These are phyloP conservation scores for Tulasnella sp. DNA, from an alignment of 768 basidiomycete species.

Conservation along the genomic window DNA sequence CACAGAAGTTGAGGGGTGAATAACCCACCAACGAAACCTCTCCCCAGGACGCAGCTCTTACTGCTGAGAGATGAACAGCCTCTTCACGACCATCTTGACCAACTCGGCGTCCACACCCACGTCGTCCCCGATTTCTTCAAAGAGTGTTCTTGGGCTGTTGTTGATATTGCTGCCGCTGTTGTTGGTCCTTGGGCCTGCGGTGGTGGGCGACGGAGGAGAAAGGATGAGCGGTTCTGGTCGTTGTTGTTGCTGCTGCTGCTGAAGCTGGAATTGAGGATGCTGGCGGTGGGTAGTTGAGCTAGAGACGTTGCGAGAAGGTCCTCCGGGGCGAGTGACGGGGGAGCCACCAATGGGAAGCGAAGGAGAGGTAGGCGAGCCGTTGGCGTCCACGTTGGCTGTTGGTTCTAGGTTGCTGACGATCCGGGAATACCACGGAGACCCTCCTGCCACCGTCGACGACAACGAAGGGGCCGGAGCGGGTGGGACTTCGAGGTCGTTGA, in stretches of 20 bases:
- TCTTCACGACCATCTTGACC: constrained; percentile 67
- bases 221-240: not conserved
- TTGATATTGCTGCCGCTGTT: not conserved
- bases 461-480: not conserved
- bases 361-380: constrained; percentile 18
- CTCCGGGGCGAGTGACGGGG: not conserved
- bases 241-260: not conserved
- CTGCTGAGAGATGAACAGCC: constrained; percentile 45
- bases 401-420: constrained; percentile 29
- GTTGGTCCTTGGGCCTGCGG: not conserved
- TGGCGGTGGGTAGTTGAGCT: not conserved
- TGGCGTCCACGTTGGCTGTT: constrained; percentile 46
- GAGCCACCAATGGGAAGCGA: not conserved
- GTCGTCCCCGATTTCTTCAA: constrained; percentile 65
- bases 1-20: not conserved
- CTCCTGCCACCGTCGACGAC: not conserved
- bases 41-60: not conserved
- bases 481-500: constrained; percentile 46
- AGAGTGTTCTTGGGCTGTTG: constrained; percentile 42
- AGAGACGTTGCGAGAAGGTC: not conserved
- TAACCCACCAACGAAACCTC: not conserved
- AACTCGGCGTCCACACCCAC: constrained; percentile 71
- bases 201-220: not conserved
- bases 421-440: not conserved
- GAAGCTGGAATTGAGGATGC: constrained; percentile 10